Evolutionary conservation across 1,139 yeast species (phyloP).

Genomic region (Suhomyces kunorum): DNA sequence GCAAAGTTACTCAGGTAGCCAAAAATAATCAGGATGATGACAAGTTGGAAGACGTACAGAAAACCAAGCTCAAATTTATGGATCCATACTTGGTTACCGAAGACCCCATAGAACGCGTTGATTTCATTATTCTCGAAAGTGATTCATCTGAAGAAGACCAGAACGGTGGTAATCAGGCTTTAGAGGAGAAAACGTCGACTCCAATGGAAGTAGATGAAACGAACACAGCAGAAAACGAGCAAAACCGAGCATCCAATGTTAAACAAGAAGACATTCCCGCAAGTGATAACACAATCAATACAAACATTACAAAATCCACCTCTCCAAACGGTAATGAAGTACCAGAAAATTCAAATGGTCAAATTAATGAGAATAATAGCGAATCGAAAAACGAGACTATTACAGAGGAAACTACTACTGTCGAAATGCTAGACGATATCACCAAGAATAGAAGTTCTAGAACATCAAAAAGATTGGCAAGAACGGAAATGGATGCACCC

Average conservation of each 20-base stretch:
- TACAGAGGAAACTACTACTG: conserved; percentile 14
- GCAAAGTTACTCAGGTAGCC: conserved; percentile 29
- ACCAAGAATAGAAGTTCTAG: conserved; percentile 25
- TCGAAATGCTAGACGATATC: conserved; percentile 3
- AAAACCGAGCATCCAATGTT: too few species aligned
- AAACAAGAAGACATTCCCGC: too few species aligned
- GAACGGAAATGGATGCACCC: conserved; percentile 25
- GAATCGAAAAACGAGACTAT: background rate
- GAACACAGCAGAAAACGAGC: too few species aligned
- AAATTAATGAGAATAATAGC: background rate
- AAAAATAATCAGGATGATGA: conserved; percentile 34
- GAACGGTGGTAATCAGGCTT: conserved; percentile 10
- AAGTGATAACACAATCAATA: too few species aligned
- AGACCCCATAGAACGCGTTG: conserved; percentile 46
- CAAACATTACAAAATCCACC: too few species aligned
- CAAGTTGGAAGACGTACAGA: conserved; percentile 34
- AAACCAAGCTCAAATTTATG: conserved; percentile 35
- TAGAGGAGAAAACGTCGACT: conserved; percentile 13
- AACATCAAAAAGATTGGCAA: conserved; percentile 41
- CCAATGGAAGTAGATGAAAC: conserved; percentile 5
- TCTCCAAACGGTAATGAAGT: too few species aligned
- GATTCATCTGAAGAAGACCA: conserved; percentile 10
- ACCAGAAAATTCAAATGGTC: too few species aligned
- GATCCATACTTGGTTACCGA: conserved; percentile 57
- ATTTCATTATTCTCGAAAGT: conserved; percentile 21